Conservation (phyloP, 768 basidiomycete genomes). For the Mycena latifolia region DNA sequence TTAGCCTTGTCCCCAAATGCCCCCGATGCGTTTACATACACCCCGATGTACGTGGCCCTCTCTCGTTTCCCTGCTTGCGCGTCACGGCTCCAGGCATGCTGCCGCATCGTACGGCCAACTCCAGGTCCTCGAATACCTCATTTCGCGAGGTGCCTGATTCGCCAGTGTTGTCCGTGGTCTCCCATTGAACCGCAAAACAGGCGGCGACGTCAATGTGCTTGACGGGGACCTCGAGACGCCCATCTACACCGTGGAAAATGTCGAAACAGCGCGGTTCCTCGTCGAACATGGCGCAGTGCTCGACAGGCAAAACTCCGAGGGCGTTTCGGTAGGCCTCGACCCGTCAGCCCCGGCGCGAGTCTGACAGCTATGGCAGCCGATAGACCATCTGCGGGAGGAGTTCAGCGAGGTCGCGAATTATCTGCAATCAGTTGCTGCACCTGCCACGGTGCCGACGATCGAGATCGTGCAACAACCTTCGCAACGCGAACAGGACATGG, state of each 20-base stretch:
- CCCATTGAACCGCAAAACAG: slow-evolving; percentile 49
- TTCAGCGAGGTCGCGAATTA: slow-evolving; percentile 76
- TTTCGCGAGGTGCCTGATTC: slow-evolving; percentile 68
- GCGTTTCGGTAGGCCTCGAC: slow-evolving; percentile 72
- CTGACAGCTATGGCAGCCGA: slow-evolving; percentile 61
- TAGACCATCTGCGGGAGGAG: slow-evolving; percentile 77
- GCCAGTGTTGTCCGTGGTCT: slow-evolving; percentile 15
- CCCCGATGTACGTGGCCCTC: slow-evolving; percentile 71
- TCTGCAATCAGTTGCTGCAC: slow-evolving; percentile 57
- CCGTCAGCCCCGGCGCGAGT: background rate
- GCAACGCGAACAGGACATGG: slow-evolving; percentile 75
- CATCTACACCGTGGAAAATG: slow-evolving; percentile 88
- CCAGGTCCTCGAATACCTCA: slow-evolving; percentile 80
- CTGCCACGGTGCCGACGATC: slow-evolving; percentile 37
- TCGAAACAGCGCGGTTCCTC: slow-evolving; percentile 83
- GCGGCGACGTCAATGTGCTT: slow-evolving; percentile 88
- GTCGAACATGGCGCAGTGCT: slow-evolving; percentile 82
- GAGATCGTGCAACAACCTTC: slow-evolving; percentile 56
- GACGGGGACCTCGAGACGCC: slow-evolving; percentile 95
- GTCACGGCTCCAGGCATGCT: slow-evolving; percentile 74
- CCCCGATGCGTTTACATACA: slow-evolving; percentile 82
- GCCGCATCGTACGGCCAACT: slow-evolving; percentile 93
- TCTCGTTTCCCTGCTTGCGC: slow-evolving; percentile 30
- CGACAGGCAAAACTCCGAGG: slow-evolving; percentile 74
- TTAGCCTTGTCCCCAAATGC: slow-evolving; percentile 76